A percentile compares a stretch with the other conserved stretches of the same genome.
Conservation (phyloP, 441 rosid species). For the Adansonia rubrostipa region DNA sequence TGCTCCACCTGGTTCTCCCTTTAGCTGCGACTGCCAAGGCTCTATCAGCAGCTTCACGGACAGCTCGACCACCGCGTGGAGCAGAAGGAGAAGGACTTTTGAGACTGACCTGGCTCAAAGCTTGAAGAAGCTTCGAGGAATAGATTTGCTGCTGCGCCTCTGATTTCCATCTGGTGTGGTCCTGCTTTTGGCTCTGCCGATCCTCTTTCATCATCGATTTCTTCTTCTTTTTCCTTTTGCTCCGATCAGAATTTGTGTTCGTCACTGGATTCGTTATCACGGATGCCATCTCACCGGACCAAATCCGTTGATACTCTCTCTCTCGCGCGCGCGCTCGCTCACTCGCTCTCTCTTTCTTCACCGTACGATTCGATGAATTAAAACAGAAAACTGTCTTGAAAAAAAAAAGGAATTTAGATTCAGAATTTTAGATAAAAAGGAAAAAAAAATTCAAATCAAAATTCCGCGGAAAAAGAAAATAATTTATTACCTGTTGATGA, state of each 20-base stretch:
- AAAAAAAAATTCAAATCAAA: neutral
- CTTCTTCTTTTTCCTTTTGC: conserved; percentile 74
- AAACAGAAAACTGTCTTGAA: conserved; percentile 6
- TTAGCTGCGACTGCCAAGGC: conserved; percentile 80
- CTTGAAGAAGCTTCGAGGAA: conserved; percentile 75
- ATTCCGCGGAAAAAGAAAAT: neutral
- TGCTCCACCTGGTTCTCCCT: conserved; percentile 88
- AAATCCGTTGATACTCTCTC: conserved; percentile 17
- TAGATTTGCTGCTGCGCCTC: conserved; percentile 77
- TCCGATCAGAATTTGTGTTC: conserved; percentile 49
- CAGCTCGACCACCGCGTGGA: conserved; percentile 60
- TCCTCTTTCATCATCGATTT: conserved; percentile 42
- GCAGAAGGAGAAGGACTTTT: conserved; percentile 46
- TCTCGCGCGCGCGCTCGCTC: conserved; percentile 13
- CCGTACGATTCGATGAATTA: conserved; percentile 22
- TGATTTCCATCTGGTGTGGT: conserved; percentile 70
- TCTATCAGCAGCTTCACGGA: conserved; percentile 84
- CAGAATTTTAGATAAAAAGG: neutral
- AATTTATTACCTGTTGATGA: conserved; percentile 11
- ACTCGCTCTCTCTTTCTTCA: conserved; percentile 18
- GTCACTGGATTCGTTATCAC: conserved; percentile 49
- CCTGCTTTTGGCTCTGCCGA: conserved; percentile 40
- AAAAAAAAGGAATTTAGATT: neutral
- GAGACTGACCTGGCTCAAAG: conserved; percentile 63
- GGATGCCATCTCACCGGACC: conserved; percentile 42